phyloP scores from a whole-genome alignment of 495 filamentous ascomycete species.

The Lophiostoma macrostomum region DNA sequence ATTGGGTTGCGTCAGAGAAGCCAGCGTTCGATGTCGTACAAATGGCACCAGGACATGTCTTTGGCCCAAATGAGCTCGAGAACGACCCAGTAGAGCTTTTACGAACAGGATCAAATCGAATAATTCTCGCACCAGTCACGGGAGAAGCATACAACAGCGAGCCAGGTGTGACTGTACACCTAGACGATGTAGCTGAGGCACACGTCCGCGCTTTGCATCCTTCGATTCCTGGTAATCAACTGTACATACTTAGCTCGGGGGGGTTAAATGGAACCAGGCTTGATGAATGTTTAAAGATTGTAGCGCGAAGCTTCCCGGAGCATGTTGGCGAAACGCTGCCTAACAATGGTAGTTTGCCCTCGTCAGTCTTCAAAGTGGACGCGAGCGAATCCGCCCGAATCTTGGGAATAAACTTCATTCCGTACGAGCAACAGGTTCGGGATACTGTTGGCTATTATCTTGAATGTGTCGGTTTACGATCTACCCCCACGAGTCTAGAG shows the following conservation, averaged over 20 bases:
- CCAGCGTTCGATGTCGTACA: constrained; percentile 48
- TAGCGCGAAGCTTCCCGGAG: constrained; percentile 9
- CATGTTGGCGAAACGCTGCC: constrained; percentile 13
- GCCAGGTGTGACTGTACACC: constrained; percentile 1
- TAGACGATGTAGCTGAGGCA: constrained; percentile 24
- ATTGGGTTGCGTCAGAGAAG: constrained; percentile 43
- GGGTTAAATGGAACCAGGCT: constrained; percentile 7
- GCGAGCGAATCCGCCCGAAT: constrained; percentile 7
- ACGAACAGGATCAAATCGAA: constrained; percentile 17
- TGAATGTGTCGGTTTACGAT: no score
- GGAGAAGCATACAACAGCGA: not conserved
- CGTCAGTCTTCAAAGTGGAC: constrained; percentile 3
- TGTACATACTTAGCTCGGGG: constrained; percentile 4
- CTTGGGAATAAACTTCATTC: constrained; percentile 11
- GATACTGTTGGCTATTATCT: constrained; percentile 14
- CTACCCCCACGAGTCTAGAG: no score
- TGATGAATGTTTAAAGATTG: constrained; percentile 7
- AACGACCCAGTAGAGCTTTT: constrained; percentile 37
- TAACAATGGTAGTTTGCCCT: constrained; percentile 11
- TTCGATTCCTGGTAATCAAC: constrained; percentile 20
- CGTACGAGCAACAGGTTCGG: constrained; percentile 14
- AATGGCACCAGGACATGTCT: constrained; percentile 47
- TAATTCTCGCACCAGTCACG: not conserved
- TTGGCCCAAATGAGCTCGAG: constrained; percentile 46
- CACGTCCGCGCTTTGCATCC: constrained; percentile 25